Base-by-base conservation (phyloP, 2,329 filamentous ascomycete species). In the Penicillium sp. region DNA sequence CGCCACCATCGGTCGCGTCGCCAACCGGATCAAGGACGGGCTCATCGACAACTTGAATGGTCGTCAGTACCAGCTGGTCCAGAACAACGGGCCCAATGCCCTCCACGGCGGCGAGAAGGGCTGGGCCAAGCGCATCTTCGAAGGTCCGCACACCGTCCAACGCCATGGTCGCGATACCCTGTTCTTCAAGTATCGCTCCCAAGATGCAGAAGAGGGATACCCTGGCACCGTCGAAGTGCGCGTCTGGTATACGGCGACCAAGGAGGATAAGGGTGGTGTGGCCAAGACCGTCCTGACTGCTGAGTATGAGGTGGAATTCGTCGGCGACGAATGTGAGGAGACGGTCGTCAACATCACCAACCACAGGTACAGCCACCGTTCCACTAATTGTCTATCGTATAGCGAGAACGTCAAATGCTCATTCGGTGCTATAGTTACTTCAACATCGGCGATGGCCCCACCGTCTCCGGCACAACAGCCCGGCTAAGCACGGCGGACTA, bases 291-390 rank as follows among this genome's bases (percentile, higher is more conserved):
- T 93, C 14, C 69, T 97, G 41, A 83, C 83, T 41, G 86, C 94
- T 34, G 93, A 97, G 65, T 97, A 94, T 63, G 86, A 95, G 73
- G 89, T 86, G 14, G 81, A 87, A 65, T 75, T 97, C 32, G 76
- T 88, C 3, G 83, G 78, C 3, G 83, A 80, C 44, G 76, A 85
- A 34, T 84, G 83, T 9, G 82, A 90, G n/a, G 91, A 96, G 75
- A 97, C 91, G 0, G 83, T 83, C 28, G 79, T 97, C 63, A 94
- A 90, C 69, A 78, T 97, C 70, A 97, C 93, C 34, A 98, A 97
- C 71, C 91, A 98, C 73, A 94, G 87, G 85, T 88, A 67, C 53
- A 73, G 63, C 29, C n/a, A n/a, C n/a, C n/a, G n/a, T n/a, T n/a
- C n/a, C n/a, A n/a, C n/a, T n/a, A n/a, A 11, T 19, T 28, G 10